phyloP scores from a whole-genome alignment of 257 asterid species.

The Nicotiana paniculata region DNA sequence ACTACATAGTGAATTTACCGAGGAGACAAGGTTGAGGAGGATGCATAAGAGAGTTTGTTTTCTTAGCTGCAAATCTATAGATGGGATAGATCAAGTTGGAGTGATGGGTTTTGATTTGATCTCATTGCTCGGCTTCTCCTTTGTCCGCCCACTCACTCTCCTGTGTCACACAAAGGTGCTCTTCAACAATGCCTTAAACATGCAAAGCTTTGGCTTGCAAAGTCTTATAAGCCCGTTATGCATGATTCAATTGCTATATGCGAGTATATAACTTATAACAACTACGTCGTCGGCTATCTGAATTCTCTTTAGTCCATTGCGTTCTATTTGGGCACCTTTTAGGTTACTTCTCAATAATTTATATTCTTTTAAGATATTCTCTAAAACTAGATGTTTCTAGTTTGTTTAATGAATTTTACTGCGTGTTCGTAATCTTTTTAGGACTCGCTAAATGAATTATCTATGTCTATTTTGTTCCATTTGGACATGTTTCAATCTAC shows the following conservation, averaged over 20 bases:
- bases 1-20: not conserved
- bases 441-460: no score
- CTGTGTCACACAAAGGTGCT: constrained; percentile 56
- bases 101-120: constrained; percentile 71
- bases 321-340: not conserved
- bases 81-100: constrained; percentile 31
- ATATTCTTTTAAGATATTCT: no score
- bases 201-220: constrained; percentile 30
- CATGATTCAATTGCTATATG: constrained; percentile 52
- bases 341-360: not conserved
- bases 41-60: constrained; percentile 22
- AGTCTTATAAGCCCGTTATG: constrained; percentile 44
- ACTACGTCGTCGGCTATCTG: no score
- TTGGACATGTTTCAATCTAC: no score
- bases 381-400: no score
- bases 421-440: no score
- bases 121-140: constrained; percentile 42
- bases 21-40: constrained; percentile 39
- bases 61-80: constrained; percentile 18
- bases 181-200: constrained; percentile 55
- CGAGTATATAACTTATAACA: constrained; percentile 16
- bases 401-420: no score
- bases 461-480: no score
- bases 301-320: not conserved
- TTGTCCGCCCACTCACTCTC: constrained; percentile 54